A percentile compares a stretch with the other conserved stretches of the same genome.
phyloP scores from a whole-genome alignment of 73 alveolate genomes.

The Paramecium biaurelia region DNA sequence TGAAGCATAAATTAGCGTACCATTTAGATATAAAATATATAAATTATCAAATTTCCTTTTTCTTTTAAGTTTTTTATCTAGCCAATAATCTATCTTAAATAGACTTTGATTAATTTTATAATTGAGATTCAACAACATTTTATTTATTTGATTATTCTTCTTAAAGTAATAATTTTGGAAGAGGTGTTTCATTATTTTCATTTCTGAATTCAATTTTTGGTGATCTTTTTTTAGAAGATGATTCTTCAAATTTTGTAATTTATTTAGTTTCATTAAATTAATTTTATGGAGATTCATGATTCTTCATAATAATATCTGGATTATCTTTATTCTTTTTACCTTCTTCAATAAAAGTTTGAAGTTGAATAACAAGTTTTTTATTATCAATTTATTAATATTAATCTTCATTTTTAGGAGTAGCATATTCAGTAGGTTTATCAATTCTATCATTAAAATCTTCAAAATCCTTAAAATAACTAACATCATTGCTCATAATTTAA shows the following conservation, averaged over 20 bases:
- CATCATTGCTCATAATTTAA: neutral
- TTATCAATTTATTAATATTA: neutral
- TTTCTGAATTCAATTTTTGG: neutral
- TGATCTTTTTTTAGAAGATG: neutral
- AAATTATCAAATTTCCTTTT: neutral
- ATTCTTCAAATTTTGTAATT: neutral
- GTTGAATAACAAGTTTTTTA: neutral
- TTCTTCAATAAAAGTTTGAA: neutral
- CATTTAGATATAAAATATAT: neutral
- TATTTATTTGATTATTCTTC: neutral
- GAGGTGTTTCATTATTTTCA: neutral
- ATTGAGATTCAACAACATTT: neutral
- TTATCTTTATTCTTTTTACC: neutral
- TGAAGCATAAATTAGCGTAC: neutral
- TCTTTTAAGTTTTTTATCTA: neutral
- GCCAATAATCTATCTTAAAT: neutral
- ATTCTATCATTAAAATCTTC: constrained; percentile 18
- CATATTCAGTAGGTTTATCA: constrained; percentile 45
- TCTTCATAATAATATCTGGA: neutral
- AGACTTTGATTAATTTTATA: neutral
- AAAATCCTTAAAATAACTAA: constrained; percentile 8
- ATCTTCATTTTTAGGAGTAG: constrained; percentile 13
- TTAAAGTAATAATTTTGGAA: neutral
- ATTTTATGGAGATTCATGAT: neutral
- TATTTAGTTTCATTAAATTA: neutral